Evolutionary conservation across 2,329 filamentous ascomycete genomes (phyloP), one percentile per base, ranked within the genome.

Genomic region (Colletotrichum karsti): DNA sequence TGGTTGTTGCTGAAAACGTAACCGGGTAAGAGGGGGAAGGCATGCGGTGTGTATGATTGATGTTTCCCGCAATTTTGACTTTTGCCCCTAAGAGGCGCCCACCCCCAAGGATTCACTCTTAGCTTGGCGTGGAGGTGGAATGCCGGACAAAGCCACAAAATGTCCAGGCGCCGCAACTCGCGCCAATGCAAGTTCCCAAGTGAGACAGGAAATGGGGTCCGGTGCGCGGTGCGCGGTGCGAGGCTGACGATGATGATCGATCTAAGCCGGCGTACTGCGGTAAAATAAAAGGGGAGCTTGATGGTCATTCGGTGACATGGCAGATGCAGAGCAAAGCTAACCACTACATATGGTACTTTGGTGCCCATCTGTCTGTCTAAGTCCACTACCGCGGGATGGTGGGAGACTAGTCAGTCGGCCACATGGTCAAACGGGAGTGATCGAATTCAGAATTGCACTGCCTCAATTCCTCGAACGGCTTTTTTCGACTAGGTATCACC

Each of bases 371-470:
- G 28, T 30, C 9, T 7, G 30, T 33, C 51, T 2, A 26, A 18
- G 51, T 37, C 51, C 39, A 13, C 20, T 33, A 37, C 28, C 30
- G 33, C 20, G 33, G 33, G 20, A 26, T 12, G 13, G 35, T 39
- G 51, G 22, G 33, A 26, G 50, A 18, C 22, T 20, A 50, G 55
- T 35, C 55, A 60, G 55, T 44, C 53, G 62, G 55, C 62, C 62
- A 64, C 62, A 64, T 64, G 62, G 28, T 15, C 28, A 24, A 8
- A 39, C 33, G 12, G 53, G 39, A 35, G 35, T 26, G 35, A 26
- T 55, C 15, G 50, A 57, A 18, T 57, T 44, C 24, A 33, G 28
- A n/a, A 18, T 37, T 57, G 59, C 64, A 64, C 64, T 63, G 64
- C 64, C 64, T 64, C 61, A 51, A 13, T 28, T 57, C 44, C 44